A percentile compares a stretch with the other conserved stretches of the same genome.
Evolutionary conservation across 495 filamentous ascomycete species (phyloP).

Genomic region (Penicillium paradoxum): DNA sequence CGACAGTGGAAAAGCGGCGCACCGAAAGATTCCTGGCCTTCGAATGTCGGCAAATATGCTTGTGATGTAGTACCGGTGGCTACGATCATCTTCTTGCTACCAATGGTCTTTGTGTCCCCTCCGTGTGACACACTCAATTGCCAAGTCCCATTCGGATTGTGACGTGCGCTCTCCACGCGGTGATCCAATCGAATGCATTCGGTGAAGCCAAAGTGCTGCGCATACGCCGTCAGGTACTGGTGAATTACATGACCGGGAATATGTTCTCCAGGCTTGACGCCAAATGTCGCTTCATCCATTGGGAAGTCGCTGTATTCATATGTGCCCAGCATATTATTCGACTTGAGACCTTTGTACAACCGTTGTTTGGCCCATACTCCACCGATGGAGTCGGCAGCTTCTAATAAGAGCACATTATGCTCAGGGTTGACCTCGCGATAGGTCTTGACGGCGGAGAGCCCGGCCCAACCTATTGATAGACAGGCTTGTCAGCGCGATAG

Average conservation of each 20-base stretch:
- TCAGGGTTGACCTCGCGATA: slow-evolving; percentile 52
- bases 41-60: slow-evolving; percentile 49
- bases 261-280: slow-evolving; percentile 57
- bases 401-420: slow-evolving; percentile 47
- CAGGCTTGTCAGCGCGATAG: slow-evolving; percentile 1
- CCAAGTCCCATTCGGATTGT: slow-evolving; percentile 39
- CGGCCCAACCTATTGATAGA: slow-evolving; percentile 45
- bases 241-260: slow-evolving; percentile 64
- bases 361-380: slow-evolving; percentile 65
- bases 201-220: slow-evolving; percentile 53
- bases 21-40: slow-evolving; percentile 46
- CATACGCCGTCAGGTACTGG: slow-evolving; percentile 60
- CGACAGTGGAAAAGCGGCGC: slow-evolving; percentile 60
- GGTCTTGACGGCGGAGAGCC: slow-evolving; percentile 57
- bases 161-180: slow-evolving; percentile 49
- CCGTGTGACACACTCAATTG: slow-evolving; percentile 26
- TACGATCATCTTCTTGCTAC: slow-evolving; percentile 57
- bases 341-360: slow-evolving; percentile 63
- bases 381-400: slow-evolving; percentile 54
- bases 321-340: slow-evolving; percentile 59
- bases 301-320: slow-evolving; percentile 71
- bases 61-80: slow-evolving; percentile 66
- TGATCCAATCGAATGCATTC: slow-evolving; percentile 49
- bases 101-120: slow-evolving; percentile 24
- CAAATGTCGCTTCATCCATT: slow-evolving; percentile 57